phyloP scores from a whole-genome alignment of 305 asterid species.

The Plantago rigida region DNA sequence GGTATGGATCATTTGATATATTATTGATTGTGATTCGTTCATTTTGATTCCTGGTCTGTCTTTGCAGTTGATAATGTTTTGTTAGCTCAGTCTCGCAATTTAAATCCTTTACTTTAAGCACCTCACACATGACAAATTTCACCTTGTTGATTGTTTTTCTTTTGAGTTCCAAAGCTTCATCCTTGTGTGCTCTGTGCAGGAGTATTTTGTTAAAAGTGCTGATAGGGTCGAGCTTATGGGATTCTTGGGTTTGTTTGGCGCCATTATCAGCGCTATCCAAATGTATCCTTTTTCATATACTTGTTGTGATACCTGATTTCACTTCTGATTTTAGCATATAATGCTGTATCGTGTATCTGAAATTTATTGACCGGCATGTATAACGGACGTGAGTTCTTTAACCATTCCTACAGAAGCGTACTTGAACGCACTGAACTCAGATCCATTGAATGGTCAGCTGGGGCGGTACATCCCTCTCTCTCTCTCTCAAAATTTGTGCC shows the following conservation, averaged over 20 bases:
- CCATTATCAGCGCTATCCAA: slow-evolving; percentile 73
- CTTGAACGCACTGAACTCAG: slow-evolving; percentile 80
- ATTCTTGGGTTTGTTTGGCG: slow-evolving; percentile 89
- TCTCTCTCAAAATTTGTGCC: slow-evolving; percentile 6
- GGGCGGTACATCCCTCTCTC: slow-evolving; percentile 47
- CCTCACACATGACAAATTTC: neutral
- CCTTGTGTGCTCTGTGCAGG: slow-evolving; percentile 44
- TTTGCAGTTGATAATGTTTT: slow-evolving; percentile 7
- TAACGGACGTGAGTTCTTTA: slow-evolving; percentile 28
- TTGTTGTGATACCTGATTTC: neutral
- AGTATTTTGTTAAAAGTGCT: slow-evolving; percentile 78
- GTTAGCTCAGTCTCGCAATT: neutral
- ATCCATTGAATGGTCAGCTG: slow-evolving; percentile 73
- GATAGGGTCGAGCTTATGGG: slow-evolving; percentile 92
- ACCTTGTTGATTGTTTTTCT: neutral
- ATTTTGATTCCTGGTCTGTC: neutral
- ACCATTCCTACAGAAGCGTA: slow-evolving; percentile 48
- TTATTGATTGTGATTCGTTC: slow-evolving; percentile 11
- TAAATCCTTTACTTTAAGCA: neutral
- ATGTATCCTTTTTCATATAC: slow-evolving; percentile 49
- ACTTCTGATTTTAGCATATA: slow-evolving; percentile 4
- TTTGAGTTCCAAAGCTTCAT: neutral
- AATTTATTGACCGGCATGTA: neutral
- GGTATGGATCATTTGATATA: slow-evolving; percentile 36
- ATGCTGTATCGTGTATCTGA: neutral